Evolutionary conservation across 2,329 filamentous ascomycete genomes (phyloP).

Genomic region (Colletotrichum navitas): DNA sequence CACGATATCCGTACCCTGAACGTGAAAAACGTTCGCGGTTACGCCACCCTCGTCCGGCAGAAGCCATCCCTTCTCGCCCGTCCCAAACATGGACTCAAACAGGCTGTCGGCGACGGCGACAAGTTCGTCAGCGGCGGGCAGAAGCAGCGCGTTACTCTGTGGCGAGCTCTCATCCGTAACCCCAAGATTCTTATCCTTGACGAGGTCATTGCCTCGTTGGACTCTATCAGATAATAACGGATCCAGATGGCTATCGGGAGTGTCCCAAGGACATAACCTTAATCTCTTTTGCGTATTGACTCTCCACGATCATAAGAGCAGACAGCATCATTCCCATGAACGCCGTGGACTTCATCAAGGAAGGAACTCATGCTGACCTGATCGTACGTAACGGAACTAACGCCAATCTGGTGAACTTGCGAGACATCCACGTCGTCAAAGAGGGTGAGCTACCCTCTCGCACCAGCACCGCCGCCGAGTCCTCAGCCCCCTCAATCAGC

Average conservation of each 20-base stretch:
- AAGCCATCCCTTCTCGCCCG: constrained; percentile 58
- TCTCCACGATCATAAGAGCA: constrained; percentile 71
- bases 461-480: constrained; percentile 49
- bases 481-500: constrained; percentile 57
- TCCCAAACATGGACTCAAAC: constrained; percentile 67
- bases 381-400: constrained; percentile 66
- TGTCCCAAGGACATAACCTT: constrained; percentile 66
- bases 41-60: constrained; percentile 60
- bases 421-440: constrained; percentile 52
- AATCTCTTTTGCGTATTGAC: constrained; percentile 73
- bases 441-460: constrained; percentile 49
- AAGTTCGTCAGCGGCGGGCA: constrained; percentile 71
- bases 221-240: constrained; percentile 55
- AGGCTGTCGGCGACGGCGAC: constrained; percentile 65
- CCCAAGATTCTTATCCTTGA: constrained; percentile 75
- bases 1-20: constrained; percentile 62
- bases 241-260: constrained; percentile 64
- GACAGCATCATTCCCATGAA: constrained; percentile 76
- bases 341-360: constrained; percentile 69
- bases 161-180: constrained; percentile 70
- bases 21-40: constrained; percentile 56
- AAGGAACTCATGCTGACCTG: constrained; percentile 72
- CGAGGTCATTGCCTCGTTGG: constrained; percentile 72
- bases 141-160: constrained; percentile 72
- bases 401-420: constrained; percentile 62